Base-by-base conservation (phyloP, 306 rosid genomes). In the Prunus mira region DNA sequence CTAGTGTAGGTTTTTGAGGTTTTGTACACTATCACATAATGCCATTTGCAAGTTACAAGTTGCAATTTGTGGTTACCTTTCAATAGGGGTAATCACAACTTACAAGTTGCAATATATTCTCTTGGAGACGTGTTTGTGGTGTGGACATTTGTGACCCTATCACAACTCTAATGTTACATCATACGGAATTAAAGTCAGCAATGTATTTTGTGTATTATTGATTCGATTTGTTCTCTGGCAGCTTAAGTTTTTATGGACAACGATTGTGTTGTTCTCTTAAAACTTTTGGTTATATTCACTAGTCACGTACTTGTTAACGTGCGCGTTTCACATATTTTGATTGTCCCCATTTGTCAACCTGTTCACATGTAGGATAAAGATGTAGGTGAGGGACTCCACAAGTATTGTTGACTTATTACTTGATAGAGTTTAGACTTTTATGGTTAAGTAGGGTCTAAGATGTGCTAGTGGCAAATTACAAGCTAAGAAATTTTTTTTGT, bases 31-130 rank as follows among this genome's bases (percentile, higher is more conserved):
- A 3, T 22, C 28, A 24, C 11, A 11, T 22, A 57, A 57, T 22
- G 63, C 63, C 63, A 14, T 57, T 57, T 57, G 43, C 52, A 47
- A 12, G 17, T 4, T 12, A 60, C 38, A 25, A 60, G 65, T 60
- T 12, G 65, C 65, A 60, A 5, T 7, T 14, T 11, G 34, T 60
- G 65, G 12, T 24, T 60, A 13, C 27, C 28, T 13, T 57, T 78
- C 79, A 76, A 73, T 69, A 77, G 89, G 89, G 89, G 79, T 19
- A 17, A 0, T 55, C 50, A 77, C 91, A 25, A 60, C 65, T 5
- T 38, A 38, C 43, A 38, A 38, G 43, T 38, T 38, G 9, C 43
- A 38, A 38, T 38, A 6, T 38, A 38, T 38, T 38, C 43, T 38
- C 43, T 38, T 38, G 9, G 43, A 38, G 43, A 38, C 43, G 43